Conservation (phyloP, 1,284 basidiomycete genomes). For the Trametes versicolor region DNA sequence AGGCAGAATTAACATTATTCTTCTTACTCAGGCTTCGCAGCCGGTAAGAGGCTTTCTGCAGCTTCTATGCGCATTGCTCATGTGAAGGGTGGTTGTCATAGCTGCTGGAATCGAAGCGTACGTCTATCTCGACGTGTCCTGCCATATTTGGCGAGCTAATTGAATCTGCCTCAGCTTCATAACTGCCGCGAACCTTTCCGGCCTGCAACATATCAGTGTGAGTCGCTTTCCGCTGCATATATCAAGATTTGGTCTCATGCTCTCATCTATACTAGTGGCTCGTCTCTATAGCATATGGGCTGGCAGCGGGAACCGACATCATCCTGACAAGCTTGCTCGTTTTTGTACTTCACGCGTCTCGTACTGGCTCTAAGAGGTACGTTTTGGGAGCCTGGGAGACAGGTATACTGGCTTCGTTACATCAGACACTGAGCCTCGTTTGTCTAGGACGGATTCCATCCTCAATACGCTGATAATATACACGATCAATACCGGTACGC, state of each 20-base stretch:
- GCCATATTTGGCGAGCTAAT: not conserved
- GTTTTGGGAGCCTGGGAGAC: not conserved
- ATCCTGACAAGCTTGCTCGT: conserved; percentile 14
- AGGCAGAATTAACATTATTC: not conserved
- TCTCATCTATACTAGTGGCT: conserved; percentile 12
- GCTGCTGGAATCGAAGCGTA: not conserved
- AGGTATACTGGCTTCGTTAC: not conserved
- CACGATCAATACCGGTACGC: conserved; percentile 21
- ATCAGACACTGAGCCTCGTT: no score
- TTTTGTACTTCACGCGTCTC: conserved; percentile 4
- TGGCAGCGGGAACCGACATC: conserved; percentile 11
- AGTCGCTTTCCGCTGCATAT: not conserved
- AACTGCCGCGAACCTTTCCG: not conserved
- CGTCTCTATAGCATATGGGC: conserved; percentile 2
- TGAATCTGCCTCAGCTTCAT: not conserved
- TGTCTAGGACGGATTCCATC: conserved; percentile 15
- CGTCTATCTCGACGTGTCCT: not conserved
- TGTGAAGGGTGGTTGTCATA: not conserved
- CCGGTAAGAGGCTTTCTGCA: not conserved
- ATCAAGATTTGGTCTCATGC: no score
- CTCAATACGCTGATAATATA: conserved; percentile 16
- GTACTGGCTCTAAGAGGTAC: conserved; percentile 14
- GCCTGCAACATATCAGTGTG: not conserved
- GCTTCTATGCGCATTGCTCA: not conserved
- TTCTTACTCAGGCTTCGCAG: not conserved